Evolutionary conservation across 441 rosid genomes (phyloP), one percentile per base, ranked within the genome.

Genomic region (Gossypium davidsonii): DNA sequence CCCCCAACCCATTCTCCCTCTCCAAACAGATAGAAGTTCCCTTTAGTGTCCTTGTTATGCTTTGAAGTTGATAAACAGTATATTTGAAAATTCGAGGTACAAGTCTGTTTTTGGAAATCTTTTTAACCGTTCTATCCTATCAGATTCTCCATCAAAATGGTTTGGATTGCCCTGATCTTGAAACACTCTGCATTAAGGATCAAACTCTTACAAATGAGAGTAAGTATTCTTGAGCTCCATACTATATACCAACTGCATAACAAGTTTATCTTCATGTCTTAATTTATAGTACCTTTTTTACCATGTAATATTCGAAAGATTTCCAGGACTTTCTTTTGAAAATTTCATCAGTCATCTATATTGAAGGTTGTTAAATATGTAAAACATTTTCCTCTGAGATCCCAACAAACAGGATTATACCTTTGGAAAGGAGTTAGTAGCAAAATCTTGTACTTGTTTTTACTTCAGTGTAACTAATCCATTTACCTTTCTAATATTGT

Each of bases 81-180:
- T 42, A 17, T 59, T 59, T 42, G 28, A 46, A 71, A 59, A 17
- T 31, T 53, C 12, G 28, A n/a, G 26, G 14, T n/a, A 5, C 48
- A 23, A 59, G 42, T 42, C 6, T 46, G n/a, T 55, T 63, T 57
- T 60, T 52, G 74, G 23, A 42, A 75, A 72, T 20, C 23, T 73
- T 23, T 77, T 82, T 92, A 87, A 20, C 58, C 1, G 12, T 53
- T 51, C 15, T 53, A 2, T 73, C 63, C 55, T 73, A 34, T 18
- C 76, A 73, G 76, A 63, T 89, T 60, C 87, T 95, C 66, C 78
- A 79, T 77, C 85, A 87, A 83, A 86, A 82, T 73, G 86, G 88
- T 72, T 79, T 91, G 79, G 85, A 83, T 25, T 93, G 99, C 80
- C 86, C 89, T 78, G 97, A 95, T 71, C 92, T 95, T 60, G 95